Percentiles rank a stretch among this genome's conserved stretches.
These are phyloP conservation scores for Glomus cerebriforme DNA, from an alignment of 192 early-diverging fungal genomes.

Conservation along the genomic window DNA sequence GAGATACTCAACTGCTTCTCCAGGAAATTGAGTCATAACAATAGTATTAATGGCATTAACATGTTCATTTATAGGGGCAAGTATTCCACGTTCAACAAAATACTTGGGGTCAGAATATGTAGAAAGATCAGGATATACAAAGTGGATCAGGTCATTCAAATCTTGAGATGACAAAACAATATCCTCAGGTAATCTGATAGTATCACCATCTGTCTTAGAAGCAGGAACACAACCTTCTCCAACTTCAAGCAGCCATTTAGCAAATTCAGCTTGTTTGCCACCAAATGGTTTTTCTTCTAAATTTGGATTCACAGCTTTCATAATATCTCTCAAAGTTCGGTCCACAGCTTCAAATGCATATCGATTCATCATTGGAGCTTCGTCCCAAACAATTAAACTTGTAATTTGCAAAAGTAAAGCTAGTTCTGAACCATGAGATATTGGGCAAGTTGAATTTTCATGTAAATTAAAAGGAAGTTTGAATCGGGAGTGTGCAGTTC, in stretches of 20 bases:
- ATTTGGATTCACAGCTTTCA: slow-evolving; percentile 15
- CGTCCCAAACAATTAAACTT: slow-evolving; percentile 45
- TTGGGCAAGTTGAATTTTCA: slow-evolving; percentile 32
- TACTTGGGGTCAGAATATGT: slow-evolving; percentile 2
- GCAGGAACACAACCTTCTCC: slow-evolving; percentile 31
- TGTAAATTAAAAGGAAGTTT: slow-evolving; percentile 35
- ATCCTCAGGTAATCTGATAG: background rate
- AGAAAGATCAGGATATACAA: slow-evolving; percentile 33
- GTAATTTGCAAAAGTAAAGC: slow-evolving; percentile 24
- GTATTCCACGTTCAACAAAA: slow-evolving; percentile 20
- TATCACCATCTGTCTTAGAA: slow-evolving; percentile 12
- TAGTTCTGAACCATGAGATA: background rate
- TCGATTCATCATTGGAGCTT: no score
- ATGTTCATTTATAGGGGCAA: slow-evolving; percentile 32
- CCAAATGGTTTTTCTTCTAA: slow-evolving; percentile 32
- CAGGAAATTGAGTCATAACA: background rate
- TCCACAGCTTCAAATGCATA: slow-evolving; percentile 25
- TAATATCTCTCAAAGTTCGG: slow-evolving; percentile 19
- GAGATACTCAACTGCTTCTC: no score
- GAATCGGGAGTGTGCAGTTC: slow-evolving; percentile 42
- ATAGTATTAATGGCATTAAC: slow-evolving; percentile 30
- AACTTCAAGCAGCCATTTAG: slow-evolving; percentile 14
- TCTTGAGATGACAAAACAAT: slow-evolving; percentile 7
- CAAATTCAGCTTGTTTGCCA: slow-evolving; percentile 25
- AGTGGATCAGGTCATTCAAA: slow-evolving; percentile 4